Conservation (phyloP, 1,284 basidiomycete species). For the Dichomitus squalens region DNA sequence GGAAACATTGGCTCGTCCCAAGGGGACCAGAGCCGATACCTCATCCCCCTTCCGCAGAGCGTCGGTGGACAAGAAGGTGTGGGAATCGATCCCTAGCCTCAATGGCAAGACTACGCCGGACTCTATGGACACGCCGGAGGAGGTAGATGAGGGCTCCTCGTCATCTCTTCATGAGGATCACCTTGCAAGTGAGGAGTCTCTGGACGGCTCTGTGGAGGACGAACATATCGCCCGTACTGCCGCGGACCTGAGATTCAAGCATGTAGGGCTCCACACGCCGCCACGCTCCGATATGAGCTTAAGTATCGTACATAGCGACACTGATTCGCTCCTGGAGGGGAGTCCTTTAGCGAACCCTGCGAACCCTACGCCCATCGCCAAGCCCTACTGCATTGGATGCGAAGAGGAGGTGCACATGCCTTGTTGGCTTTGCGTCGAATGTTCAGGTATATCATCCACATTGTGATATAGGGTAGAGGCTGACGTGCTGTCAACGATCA, state of each 20-base stretch:
- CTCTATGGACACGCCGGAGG: neutral
- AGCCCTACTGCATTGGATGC: conserved; percentile 14
- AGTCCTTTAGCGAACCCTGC: too few relatives aligned
- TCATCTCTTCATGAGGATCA: neutral
- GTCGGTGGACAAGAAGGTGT: too few relatives aligned
- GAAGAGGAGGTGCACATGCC: conserved; percentile 12
- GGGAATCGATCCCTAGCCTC: too few relatives aligned
- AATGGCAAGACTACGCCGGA: too few relatives aligned
- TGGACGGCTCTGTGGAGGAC: neutral
- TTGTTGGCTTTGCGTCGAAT: conserved; percentile 25
- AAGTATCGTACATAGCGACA: too few relatives aligned
- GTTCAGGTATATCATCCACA: conserved; percentile 16
- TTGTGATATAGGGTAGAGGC: too few relatives aligned
- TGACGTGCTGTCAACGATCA: neutral
- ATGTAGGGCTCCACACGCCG: too few relatives aligned
- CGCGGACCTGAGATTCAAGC: too few relatives aligned
- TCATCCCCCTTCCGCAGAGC: neutral
- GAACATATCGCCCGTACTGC: neutral
- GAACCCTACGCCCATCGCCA: too few relatives aligned
- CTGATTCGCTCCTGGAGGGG: too few relatives aligned
- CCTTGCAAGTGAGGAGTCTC: too few relatives aligned
- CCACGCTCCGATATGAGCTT: too few relatives aligned
- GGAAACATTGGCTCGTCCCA: neutral
- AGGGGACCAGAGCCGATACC: neutral
- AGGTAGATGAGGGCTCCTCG: neutral